Conservation (phyloP, 2,329 filamentous ascomycete genomes). For the Dactylellina cionopaga region DNA sequence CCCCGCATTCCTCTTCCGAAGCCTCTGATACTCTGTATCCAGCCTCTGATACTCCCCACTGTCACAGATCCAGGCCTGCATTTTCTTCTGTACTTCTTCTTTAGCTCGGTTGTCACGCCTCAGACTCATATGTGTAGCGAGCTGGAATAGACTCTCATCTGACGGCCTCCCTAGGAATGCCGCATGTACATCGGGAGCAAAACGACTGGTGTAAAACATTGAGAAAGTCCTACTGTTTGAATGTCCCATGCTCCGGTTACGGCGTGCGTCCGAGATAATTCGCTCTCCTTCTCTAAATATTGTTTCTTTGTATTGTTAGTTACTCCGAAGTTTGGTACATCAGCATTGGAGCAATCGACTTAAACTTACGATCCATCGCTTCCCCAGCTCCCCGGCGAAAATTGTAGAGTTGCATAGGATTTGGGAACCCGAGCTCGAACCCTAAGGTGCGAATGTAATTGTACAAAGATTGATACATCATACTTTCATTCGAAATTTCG, state of each 20-base stretch:
- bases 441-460: neutral
- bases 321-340: too few relatives aligned
- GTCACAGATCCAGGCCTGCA: neutral
- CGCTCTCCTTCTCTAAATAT: neutral
- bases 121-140: neutral
- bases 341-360: neutral
- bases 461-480: neutral
- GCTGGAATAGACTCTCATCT: neutral
- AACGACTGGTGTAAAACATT: neutral
- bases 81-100: neutral
- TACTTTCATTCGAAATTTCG: neutral
- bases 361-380: neutral
- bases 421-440: neutral
- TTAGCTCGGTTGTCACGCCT: neutral
- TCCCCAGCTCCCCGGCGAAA: neutral
- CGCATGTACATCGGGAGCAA: neutral
- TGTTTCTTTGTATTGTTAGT: neutral
- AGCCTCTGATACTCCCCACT: neutral
- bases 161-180: neutral
- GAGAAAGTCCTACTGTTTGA: neutral
- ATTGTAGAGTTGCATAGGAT: neutral
- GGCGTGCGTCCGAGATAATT: neutral
- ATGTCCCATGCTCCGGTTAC: neutral
- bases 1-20: neutral
- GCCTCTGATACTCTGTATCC: neutral